phyloP scores from a whole-genome alignment of 2,329 filamentous ascomycete species.

The Sporothrix humicola region DNA sequence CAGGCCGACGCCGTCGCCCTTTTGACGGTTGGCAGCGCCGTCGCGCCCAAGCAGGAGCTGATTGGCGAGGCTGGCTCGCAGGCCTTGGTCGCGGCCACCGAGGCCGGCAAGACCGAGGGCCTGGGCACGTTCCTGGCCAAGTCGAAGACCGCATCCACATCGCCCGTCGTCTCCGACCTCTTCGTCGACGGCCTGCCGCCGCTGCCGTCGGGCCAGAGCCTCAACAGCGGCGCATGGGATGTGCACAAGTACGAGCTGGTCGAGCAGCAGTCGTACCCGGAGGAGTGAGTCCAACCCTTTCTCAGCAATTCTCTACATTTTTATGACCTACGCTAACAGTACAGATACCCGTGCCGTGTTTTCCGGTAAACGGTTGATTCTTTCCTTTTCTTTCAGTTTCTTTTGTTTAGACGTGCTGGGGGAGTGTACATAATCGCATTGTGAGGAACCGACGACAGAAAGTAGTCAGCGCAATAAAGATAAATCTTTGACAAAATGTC shows the following conservation, averaged over 20 bases:
- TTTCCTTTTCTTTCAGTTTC: neutral
- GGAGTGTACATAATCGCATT: conserved; percentile 33
- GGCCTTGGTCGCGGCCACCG: conserved; percentile 75
- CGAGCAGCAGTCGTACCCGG: conserved; percentile 72
- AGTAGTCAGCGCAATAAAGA: conserved; percentile 33
- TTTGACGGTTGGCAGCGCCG: conserved; percentile 81
- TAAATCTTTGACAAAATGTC: neutral
- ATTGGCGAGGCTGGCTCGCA: conserved; percentile 65
- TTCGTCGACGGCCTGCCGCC: conserved; percentile 82
- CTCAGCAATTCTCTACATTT: neutral
- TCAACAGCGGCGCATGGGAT: conserved; percentile 60
- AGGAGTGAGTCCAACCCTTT: conserved; percentile 60
- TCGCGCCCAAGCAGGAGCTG: conserved; percentile 79
- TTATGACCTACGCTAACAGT: conserved; percentile 5
- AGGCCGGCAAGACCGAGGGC: conserved; percentile 73
- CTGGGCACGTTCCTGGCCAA: conserved; percentile 76
- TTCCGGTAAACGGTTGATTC: conserved; percentile 55
- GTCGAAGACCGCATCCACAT: conserved; percentile 50
- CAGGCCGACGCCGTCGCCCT: conserved; percentile 87
- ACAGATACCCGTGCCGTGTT: conserved; percentile 67
- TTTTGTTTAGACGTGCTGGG: neutral
- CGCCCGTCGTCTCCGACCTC: conserved; percentile 61
- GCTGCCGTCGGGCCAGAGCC: conserved; percentile 73
- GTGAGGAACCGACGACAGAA: neutral
- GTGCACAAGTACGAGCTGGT: conserved; percentile 71